Evolutionary conservation across 164 flowering plant species (phyloP), one percentile per base, ranked within the genome.

Genomic region (Dillenia suffruticosa): DNA sequence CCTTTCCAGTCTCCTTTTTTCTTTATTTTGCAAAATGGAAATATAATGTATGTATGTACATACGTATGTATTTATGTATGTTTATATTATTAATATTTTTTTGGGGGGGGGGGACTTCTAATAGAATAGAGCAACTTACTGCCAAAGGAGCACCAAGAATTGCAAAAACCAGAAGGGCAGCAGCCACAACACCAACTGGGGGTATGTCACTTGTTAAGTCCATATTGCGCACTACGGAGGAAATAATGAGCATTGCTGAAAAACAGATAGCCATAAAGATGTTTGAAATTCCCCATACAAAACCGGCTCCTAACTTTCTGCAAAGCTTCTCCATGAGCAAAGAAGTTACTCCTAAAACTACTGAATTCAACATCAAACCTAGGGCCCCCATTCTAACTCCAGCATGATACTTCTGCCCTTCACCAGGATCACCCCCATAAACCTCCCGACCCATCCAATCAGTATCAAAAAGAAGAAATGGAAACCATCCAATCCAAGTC

Each of bases 361-460:
- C 83, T 9, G 99, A 95, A 67, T 95, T 87, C 77, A 92, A 69
- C 93, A 88, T 82, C 58, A 95, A 76, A 47, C 92, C 97, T 57
- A 92, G 62, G n/a, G 97, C 73, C 17, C 99, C 99, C 84, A 86
- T 87, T 59, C 92, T 82, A 64, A 95, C 99, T 59, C 99, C 99
- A 47, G 9, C 47, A 66, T 74, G 78, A 66, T 89, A 92, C 46
- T 65, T 78, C 56, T 68, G 67, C 53, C 96, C 96, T 56, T 82
- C 86, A 73, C 82, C 84, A 51, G 98, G 98, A 62, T 72, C 54
- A 26, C 98, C 96, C 51, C 89, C 85, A 71, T 89, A 95, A 65
- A 95, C 80, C 66, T 95, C 97, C 50, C 99, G 78, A 46, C 97
- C 99, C 94, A 95, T 85, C 99, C 99, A 95, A 76, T 95, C 97